These are phyloP conservation scores for Magnusiomyces magnusii DNA, from an alignment of 1,139 yeast genomes.

Conservation along the genomic window DNA sequence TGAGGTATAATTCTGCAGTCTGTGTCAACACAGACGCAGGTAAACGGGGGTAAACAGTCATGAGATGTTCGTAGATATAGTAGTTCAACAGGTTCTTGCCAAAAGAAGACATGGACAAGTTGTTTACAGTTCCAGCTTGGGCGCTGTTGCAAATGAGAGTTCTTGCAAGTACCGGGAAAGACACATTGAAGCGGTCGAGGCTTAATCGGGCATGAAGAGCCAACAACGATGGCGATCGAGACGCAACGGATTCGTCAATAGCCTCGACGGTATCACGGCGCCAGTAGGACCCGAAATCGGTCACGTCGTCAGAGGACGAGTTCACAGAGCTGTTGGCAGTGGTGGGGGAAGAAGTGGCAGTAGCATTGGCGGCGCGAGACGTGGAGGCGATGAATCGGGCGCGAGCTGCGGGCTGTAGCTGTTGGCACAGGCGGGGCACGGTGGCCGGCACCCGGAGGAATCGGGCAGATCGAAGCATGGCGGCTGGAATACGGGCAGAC, in stretches of 20 bases:
- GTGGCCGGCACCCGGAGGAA: not conserved
- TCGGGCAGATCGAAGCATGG: not conserved
- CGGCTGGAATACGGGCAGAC: not conserved
- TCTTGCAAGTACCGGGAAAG: constrained; percentile 68
- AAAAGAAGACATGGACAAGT: constrained; percentile 69
- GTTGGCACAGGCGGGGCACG: not conserved
- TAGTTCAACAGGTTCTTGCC: constrained; percentile 74
- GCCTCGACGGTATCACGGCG: constrained; percentile 14
- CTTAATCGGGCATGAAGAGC: constrained; percentile 76
- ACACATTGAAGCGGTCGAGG: constrained; percentile 35
- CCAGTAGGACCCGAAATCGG: constrained; percentile 27
- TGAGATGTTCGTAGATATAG: constrained; percentile 65
- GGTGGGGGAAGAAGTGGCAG: not conserved
- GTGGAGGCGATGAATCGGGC: not conserved
- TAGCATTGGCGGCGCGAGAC: not conserved
- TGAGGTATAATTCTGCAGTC: constrained; percentile 67
- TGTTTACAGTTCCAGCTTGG: constrained; percentile 49
- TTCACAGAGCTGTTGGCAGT: not conserved
- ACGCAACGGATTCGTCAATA: constrained; percentile 40
- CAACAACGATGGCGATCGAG: constrained; percentile 57
- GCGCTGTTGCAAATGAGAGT: constrained; percentile 54
- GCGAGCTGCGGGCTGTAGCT: not conserved
- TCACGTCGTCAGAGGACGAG: constrained; percentile 13
- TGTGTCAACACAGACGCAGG: constrained; percentile 71
- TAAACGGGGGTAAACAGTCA: constrained; percentile 77